Percentiles rank a stretch among this genome's conserved stretches.
Evolutionary conservation across 768 basidiomycete genomes (phyloP).

Genomic region (Podaxis sp.): DNA sequence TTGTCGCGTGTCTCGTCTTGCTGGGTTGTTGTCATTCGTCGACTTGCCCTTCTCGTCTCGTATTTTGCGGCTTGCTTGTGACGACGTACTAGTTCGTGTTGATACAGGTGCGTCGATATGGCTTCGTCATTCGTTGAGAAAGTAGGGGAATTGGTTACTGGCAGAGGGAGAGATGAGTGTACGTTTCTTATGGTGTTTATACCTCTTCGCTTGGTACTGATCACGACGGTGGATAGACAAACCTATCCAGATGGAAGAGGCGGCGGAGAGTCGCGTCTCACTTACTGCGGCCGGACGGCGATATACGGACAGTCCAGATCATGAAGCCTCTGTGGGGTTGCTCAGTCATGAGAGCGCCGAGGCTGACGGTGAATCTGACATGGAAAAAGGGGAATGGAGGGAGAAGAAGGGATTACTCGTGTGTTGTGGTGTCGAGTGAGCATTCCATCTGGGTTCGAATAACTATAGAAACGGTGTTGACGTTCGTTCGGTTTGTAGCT

Average conservation of each 20-base stretch:
- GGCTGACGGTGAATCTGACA: slow-evolving; percentile 28
- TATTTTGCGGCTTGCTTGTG: neutral
- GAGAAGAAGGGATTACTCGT: slow-evolving; percentile 35
- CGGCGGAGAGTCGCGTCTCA: slow-evolving; percentile 31
- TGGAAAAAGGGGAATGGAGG: slow-evolving; percentile 26
- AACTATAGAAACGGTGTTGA: neutral
- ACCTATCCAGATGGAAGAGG: slow-evolving; percentile 35
- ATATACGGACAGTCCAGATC: slow-evolving; percentile 1
- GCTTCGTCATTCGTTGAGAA: slow-evolving; percentile 35
- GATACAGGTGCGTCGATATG: neutral
- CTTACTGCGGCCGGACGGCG: slow-evolving; percentile 10
- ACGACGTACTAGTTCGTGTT: neutral
- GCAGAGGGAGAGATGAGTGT: slow-evolving; percentile 47
- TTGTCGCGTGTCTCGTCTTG: neutral
- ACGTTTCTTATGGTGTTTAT: slow-evolving; percentile 14
- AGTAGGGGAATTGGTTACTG: slow-evolving; percentile 39
- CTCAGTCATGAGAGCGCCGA: slow-evolving; percentile 24
- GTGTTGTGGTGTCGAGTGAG: slow-evolving; percentile 49
- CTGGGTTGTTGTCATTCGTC: neutral
- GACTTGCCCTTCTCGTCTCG: neutral
- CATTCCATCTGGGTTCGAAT: neutral
- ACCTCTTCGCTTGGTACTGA: neutral
- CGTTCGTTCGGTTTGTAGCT: slow-evolving; percentile 26
- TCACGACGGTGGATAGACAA: slow-evolving; percentile 29
- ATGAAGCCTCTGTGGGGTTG: slow-evolving; percentile 16